phyloP scores from a whole-genome alignment of 768 basidiomycete species.

The Sarcodon aspratus region DNA sequence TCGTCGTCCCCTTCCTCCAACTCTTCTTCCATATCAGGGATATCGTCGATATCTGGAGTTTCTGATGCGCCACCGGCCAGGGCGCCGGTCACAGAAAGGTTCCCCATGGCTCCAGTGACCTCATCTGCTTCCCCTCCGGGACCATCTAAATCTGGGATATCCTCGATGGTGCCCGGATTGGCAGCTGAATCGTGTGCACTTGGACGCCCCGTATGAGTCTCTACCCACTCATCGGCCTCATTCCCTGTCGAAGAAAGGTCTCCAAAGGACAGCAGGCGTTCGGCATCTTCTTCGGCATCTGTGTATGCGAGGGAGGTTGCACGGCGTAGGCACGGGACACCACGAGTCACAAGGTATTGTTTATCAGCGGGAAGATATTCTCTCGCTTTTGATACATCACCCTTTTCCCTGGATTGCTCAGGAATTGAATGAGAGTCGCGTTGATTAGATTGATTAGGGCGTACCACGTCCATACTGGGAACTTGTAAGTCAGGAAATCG shows the following conservation, averaged over 20 bases:
- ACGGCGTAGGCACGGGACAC: conserved; percentile 93
- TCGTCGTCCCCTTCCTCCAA: conserved; percentile 84
- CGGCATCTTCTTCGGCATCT: conserved; percentile 93
- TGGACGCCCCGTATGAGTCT: conserved; percentile 85
- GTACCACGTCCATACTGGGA: conserved; percentile 95
- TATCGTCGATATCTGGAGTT: conserved; percentile 93
- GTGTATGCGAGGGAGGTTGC: conserved; percentile 90
- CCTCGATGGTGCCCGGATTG: conserved; percentile 61
- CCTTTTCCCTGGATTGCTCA: conserved; percentile 68
- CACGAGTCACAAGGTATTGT: conserved; percentile 92
- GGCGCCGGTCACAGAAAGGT: conserved; percentile 18
- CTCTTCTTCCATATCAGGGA: conserved; percentile 98
- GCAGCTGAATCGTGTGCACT: conserved; percentile 36
- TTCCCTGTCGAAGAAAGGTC: conserved; percentile 41
- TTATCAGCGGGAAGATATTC: conserved; percentile 94
- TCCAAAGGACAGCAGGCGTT: conserved; percentile 80
- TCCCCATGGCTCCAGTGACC: conserved; percentile 15
- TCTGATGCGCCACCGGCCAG: conserved; percentile 25
- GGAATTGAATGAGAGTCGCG: conserved; percentile 2
- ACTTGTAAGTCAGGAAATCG: conserved; percentile 96
- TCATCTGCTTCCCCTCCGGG: conserved; percentile 23
- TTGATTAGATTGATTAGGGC: conserved; percentile 14
- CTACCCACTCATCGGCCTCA: conserved; percentile 91
- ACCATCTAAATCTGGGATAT: conserved; percentile 81
- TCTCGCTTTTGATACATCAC: conserved; percentile 72